Base-by-base conservation (phyloP, 371 early-diverging fungal genomes). In the Batkoa obscura region DNA sequence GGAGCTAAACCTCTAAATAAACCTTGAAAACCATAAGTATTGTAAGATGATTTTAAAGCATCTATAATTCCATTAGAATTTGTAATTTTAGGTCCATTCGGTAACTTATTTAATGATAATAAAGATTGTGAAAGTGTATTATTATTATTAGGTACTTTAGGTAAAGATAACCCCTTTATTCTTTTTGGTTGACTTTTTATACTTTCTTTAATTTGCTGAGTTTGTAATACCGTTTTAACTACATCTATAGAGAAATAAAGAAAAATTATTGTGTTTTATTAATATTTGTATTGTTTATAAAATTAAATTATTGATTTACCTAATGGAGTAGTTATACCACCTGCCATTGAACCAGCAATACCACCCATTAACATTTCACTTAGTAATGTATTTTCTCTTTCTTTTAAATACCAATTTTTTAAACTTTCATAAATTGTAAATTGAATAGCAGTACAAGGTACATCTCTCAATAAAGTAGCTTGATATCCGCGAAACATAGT, bases 381-480 rank as follows among this genome's bases (percentile, higher is more conserved):
- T 0, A 68, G 66, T 17, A 78, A 42, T 8, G 74, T 72, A 55
- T 78, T 33, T 5, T 6, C 59, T 23, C 23, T 23, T 23, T 23
- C 23, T 23, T 23, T 23, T 23, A 23, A 23, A 23, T 23, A 23
- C 45, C 45, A 45, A 9, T 3, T 37, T 23, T 57, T 35, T 12
- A 55, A n/a, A 41, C 60, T 70, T 75, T 79, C 82, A 62, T 83
- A 83, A 52, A 77, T 74, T 30, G 83, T 78, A 64, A 83, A 83
- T 57, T 83, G 81, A 30, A 83, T 60, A 3, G 81, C 81, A 1
- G 81, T 79, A 54, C 81, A 83, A 17, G 83, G 83, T 5, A 81
- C 81, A 59, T 83, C 83, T 45, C 83, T 68, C 51, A 80, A 58
- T 48, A 83, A 70, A 0, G 81, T 80, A 13, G 81, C 80, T 57